Evolutionary conservation across 108 stramenopile genomes (phyloP).

Genomic region (Parietichytrium sp.): DNA sequence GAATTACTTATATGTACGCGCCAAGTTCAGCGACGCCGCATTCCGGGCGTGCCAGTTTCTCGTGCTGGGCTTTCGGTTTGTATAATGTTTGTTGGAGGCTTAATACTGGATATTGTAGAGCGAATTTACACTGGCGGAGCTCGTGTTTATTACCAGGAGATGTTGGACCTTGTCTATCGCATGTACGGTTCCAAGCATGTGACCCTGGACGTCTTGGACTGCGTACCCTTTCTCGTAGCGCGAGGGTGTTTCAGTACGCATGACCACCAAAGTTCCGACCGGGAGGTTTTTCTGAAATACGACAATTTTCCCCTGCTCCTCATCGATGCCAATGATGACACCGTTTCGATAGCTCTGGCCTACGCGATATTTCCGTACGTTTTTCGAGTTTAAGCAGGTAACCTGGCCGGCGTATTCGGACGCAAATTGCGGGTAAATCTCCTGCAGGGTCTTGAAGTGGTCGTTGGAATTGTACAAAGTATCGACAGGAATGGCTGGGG

Average conservation of each 20-base stretch:
- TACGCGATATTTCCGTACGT: conserved; percentile 34
- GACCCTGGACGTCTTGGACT: conserved; percentile 24
- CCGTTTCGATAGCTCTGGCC: conserved; percentile 33
- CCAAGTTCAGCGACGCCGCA: no score
- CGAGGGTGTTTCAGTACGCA: background rate
- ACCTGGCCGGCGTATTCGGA: background rate
- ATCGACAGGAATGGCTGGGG: conserved; percentile 21
- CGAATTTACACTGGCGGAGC: no score
- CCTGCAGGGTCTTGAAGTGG: background rate
- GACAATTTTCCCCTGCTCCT: conserved; percentile 31
- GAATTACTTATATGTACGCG: no score
- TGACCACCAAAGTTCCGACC: conserved; percentile 24
- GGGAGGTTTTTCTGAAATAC: conserved; percentile 24
- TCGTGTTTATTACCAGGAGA: conserved; percentile 9
- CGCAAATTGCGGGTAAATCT: conserved; percentile 10
- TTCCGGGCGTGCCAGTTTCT: no score
- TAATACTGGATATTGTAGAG: no score
- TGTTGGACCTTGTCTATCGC: conserved; percentile 2
- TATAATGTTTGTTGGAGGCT: no score
- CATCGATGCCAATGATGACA: conserved; percentile 28
- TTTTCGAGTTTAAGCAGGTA: conserved; percentile 25
- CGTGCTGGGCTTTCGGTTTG: no score
- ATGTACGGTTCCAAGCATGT: conserved; percentile 10
- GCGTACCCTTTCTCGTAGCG: conserved; percentile 34
- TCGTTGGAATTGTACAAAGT: background rate